These are phyloP conservation scores for Candida boleticola DNA, from an alignment of 805 yeast genomes.

Conservation along the genomic window DNA sequence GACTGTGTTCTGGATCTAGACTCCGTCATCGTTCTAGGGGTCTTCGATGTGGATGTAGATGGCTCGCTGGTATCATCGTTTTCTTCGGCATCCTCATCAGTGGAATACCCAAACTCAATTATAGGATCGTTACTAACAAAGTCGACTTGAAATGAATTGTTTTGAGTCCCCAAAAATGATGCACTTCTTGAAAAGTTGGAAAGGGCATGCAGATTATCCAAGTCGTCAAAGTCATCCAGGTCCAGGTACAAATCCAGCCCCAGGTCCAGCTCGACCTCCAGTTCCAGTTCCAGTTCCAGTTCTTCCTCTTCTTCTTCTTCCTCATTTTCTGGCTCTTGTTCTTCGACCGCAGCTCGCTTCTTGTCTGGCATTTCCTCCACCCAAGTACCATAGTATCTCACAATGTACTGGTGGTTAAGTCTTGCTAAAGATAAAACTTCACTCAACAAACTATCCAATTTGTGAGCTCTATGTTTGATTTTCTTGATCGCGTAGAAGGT, in stretches of 20 bases:
- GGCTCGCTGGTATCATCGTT: conserved; percentile 13
- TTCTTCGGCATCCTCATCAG: conserved; percentile 18
- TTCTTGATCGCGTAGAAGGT: conserved; percentile 93
- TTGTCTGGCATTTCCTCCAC: conserved; percentile 63
- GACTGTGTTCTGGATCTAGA: background rate
- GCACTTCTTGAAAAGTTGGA: conserved; percentile 15
- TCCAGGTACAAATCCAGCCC: conserved; percentile 15
- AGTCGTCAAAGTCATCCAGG: conserved; percentile 4
- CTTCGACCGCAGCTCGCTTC: background rate
- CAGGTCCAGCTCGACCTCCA: conserved; percentile 18
- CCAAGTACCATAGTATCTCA: conserved; percentile 97
- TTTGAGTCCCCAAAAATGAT: conserved; percentile 19
- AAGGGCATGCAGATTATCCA: conserved; percentile 20
- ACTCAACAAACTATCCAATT: conserved; percentile 75
- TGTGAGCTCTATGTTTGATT: conserved; percentile 77
- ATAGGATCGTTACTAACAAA: conserved; percentile 65
- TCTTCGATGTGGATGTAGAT: conserved; percentile 5
- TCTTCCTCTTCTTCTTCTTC: conserved; percentile 13
- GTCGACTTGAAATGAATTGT: conserved; percentile 49
- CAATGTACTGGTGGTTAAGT: conserved; percentile 92
- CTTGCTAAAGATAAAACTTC: conserved; percentile 93
- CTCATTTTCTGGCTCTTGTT: conserved; percentile 18
- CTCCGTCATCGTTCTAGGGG: conserved; percentile 3
- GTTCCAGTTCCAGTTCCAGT: conserved; percentile 1
- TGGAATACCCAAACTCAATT: conserved; percentile 49